Conservation (phyloP, 2,329 filamentous ascomycete genomes). For the Teratosphaeria gauchensis region DNA sequence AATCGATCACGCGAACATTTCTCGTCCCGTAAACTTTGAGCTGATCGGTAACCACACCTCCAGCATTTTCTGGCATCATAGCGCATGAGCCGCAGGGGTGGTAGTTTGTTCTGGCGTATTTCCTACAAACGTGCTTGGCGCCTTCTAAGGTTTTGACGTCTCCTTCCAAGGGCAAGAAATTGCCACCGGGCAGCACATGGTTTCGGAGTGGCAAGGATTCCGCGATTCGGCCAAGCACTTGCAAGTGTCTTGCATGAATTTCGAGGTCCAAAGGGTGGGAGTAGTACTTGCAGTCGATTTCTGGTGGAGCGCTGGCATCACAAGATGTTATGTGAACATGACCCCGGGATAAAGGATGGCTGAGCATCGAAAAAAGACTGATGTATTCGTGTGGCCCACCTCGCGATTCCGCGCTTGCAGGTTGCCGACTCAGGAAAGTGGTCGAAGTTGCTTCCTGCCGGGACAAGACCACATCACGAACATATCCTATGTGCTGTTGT, state of each 20-base stretch:
- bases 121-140: conserved; percentile 11
- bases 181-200: conserved; percentile 12
- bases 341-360: conserved; percentile 20
- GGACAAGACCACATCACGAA: conserved; percentile 7
- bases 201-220: conserved; percentile 29
- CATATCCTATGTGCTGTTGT: conserved; percentile 8
- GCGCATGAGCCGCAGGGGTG: conserved; percentile 35
- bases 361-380: conserved; percentile 7
- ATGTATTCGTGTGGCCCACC: conserved; percentile 12
- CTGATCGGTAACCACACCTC: conserved; percentile 30
- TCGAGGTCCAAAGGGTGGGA: conserved; percentile 21
- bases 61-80: conserved; percentile 16
- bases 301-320: conserved; percentile 11
- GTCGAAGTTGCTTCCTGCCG: conserved; percentile 15
- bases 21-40: conserved; percentile 29
- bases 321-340: conserved; percentile 16
- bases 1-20: conserved; percentile 30
- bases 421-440: conserved; percentile 8
- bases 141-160: conserved; percentile 7
- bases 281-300: conserved; percentile 20
- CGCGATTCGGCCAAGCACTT: conserved; percentile 32
- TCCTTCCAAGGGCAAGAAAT: conserved; percentile 4
- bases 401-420: conserved; percentile 1
- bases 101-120: conserved; percentile 20
- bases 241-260: conserved; percentile 18